phyloP scores from a whole-genome alignment of 768 basidiomycete species.

The Chiua virens region DNA sequence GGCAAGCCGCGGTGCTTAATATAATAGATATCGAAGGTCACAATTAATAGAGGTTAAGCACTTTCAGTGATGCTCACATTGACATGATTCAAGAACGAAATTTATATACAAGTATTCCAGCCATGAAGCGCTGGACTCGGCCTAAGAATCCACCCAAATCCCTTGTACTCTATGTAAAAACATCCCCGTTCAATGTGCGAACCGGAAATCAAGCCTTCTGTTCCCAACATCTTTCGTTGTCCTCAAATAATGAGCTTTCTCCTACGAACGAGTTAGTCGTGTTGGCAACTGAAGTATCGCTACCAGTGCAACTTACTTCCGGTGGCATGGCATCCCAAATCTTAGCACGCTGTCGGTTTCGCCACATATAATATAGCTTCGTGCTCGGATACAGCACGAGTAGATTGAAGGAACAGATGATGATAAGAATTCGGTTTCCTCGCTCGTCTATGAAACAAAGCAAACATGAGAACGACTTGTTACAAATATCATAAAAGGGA shows the following conservation, averaged over 20 bases:
- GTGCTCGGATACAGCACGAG: slow-evolving; percentile 52
- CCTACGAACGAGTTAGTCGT: slow-evolving; percentile 34
- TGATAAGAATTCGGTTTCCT: slow-evolving; percentile 58
- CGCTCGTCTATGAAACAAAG: slow-evolving; percentile 42
- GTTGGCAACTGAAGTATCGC: background rate
- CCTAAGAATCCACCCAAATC: too few relatives aligned
- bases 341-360: slow-evolving; percentile 52
- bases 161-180: too few relatives aligned
- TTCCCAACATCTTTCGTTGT: slow-evolving; percentile 53
- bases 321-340: slow-evolving; percentile 59
- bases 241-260: slow-evolving; percentile 49
- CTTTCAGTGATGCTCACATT: too few relatives aligned
- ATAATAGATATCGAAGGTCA: too few relatives aligned
- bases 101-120: too few relatives aligned
- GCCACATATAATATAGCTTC: slow-evolving; percentile 57
- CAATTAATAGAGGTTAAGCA: too few relatives aligned
- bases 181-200: slow-evolving; percentile 43
- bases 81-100: too few relatives aligned
- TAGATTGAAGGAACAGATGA: slow-evolving; percentile 50
- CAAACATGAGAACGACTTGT: background rate
- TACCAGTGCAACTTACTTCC: slow-evolving; percentile 37
- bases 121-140: too few relatives aligned
- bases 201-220: slow-evolving; percentile 59
- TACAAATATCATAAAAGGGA: background rate
- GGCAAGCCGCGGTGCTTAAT: too few relatives aligned